Conservation (phyloP, 1,284 basidiomycete genomes). For the Mycena sp. region DNA sequence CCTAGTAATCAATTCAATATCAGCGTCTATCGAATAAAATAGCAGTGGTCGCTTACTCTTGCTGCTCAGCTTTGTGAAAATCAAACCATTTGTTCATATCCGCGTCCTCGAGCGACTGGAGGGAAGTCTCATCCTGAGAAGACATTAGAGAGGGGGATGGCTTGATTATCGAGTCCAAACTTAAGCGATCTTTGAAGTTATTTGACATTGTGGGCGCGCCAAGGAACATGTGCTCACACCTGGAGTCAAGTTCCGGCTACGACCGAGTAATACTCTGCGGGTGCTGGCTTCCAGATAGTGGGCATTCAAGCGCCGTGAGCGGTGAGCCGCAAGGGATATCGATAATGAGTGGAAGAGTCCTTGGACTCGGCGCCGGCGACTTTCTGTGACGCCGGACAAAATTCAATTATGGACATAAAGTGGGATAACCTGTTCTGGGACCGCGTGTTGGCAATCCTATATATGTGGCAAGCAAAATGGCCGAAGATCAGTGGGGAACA, state of each 20-base stretch:
- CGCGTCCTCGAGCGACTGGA: slow-evolving; percentile 9
- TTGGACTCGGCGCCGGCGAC: no score
- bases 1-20: slow-evolving; percentile 4
- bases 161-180: background rate
- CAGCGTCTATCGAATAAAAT: background rate
- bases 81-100: slow-evolving; percentile 4
- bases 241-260: no score
- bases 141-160: background rate
- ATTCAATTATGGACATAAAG: no score
- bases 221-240: background rate
- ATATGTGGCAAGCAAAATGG: no score
- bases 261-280: no score
- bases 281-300: no score
- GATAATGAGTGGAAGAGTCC: no score
- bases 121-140: background rate
- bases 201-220: slow-evolving; percentile 20
- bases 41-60: background rate
- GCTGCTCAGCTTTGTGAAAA: slow-evolving; percentile 9
- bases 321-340: no score
- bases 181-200: background rate
- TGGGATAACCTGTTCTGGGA: no score
- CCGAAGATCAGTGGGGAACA: no score
- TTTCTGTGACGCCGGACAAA: no score
- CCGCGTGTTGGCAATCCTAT: no score
- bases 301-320: background rate